Evolutionary conservation across 495 filamentous ascomycete genomes (phyloP).

Genomic region (Saxophila tyrrhenica): DNA sequence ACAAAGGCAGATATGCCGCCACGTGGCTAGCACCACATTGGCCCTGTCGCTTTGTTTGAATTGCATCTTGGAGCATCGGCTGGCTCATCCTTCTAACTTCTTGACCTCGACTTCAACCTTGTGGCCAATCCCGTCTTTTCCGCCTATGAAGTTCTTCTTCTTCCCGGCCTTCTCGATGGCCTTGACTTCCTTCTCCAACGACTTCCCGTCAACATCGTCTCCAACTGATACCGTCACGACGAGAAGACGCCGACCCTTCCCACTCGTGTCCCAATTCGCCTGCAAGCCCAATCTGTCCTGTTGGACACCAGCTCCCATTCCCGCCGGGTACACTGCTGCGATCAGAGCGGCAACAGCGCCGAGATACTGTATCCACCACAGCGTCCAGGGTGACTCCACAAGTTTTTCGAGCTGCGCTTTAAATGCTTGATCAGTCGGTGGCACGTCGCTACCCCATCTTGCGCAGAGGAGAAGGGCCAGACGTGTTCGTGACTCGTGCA

Average conservation of each 20-base stretch:
- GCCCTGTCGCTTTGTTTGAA: too few relatives aligned
- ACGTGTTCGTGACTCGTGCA: constrained; percentile 57
- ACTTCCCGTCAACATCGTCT: constrained; percentile 17
- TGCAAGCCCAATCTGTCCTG: constrained; percentile 9
- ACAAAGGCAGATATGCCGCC: too few relatives aligned
- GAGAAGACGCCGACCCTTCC: constrained; percentile 12
- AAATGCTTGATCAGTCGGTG: constrained; percentile 34
- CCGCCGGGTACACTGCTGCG: constrained; percentile 41
- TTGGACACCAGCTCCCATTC: constrained; percentile 24
- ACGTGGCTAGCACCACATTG: too few relatives aligned
- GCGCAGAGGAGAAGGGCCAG: constrained; percentile 64
- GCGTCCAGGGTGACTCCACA: constrained; percentile 35
- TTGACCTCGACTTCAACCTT: constrained; percentile 5
- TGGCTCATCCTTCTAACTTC: not conserved
- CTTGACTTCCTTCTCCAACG: constrained; percentile 30
- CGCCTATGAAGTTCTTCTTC: constrained; percentile 45
- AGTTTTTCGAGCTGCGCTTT: constrained; percentile 33
- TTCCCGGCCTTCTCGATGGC: constrained; percentile 47
- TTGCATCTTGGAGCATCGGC: too few relatives aligned
- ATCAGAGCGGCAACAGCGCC: constrained; percentile 41
- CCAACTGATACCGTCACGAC: constrained; percentile 15
- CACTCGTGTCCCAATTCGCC: constrained; percentile 26
- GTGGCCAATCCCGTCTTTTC: constrained; percentile 22
- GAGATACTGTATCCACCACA: constrained; percentile 55
- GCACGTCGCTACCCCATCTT: constrained; percentile 60